Conservation (phyloP, 805 yeast species). For the Alloascoidea africana region DNA sequence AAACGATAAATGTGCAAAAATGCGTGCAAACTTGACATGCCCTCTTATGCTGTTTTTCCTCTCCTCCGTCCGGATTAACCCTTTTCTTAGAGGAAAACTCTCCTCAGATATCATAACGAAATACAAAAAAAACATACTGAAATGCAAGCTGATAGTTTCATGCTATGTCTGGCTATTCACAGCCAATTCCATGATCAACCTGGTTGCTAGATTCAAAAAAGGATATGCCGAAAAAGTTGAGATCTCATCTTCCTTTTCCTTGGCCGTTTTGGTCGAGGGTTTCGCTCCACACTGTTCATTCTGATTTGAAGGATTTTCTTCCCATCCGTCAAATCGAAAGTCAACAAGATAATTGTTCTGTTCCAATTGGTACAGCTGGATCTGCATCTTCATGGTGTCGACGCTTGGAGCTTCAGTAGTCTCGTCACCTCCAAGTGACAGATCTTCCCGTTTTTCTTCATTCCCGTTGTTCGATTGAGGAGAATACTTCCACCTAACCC, state of each 20-base stretch:
- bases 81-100: no score
- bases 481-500: constrained; percentile 43
- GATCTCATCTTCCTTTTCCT: constrained; percentile 30
- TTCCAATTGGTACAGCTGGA: constrained; percentile 44
- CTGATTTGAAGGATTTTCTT: constrained; percentile 16
- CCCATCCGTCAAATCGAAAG: constrained; percentile 51
- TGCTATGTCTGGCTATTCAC: constrained; percentile 34
- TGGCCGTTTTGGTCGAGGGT: constrained; percentile 4
- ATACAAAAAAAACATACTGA: no score
- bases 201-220: constrained; percentile 41
- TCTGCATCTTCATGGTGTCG: constrained; percentile 50
- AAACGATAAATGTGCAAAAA: no score
- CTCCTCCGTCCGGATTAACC: no score
- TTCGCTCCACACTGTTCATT: constrained; percentile 15
- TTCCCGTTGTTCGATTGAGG: constrained; percentile 12
- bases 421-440: background rate
- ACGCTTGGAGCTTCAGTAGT: constrained; percentile 18
- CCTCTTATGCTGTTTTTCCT: no score
- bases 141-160: no score
- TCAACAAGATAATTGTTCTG: constrained; percentile 52
- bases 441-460: no score
- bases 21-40: no score
- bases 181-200: constrained; percentile 48
- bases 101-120: no score
- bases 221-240: constrained; percentile 47